Conservation (phyloP, 1,139 yeast species). For the Magnusiomyces ingens region DNA sequence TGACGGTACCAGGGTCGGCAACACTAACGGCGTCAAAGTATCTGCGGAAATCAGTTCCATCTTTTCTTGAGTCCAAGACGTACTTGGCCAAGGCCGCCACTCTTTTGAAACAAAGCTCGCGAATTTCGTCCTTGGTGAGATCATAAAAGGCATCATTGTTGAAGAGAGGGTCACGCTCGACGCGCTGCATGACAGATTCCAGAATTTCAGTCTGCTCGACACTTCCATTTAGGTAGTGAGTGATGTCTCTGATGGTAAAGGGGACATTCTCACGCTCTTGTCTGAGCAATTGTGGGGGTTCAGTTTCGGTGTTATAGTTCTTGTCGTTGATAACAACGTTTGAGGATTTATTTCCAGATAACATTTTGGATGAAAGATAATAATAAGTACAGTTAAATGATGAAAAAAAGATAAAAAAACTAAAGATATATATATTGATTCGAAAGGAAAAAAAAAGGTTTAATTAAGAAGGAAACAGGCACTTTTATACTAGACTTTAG, state of each 20-base stretch:
- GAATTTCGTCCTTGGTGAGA: conserved; percentile 40
- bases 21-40: conserved; percentile 37
- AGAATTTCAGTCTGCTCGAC: conserved; percentile 38
- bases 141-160: conserved; percentile 44
- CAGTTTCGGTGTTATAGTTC: conserved; percentile 21
- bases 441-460: too few species aligned
- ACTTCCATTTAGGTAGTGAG: conserved; percentile 45
- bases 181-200: conserved; percentile 39
- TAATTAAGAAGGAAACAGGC: too few species aligned
- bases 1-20: conserved; percentile 52
- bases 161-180: conserved; percentile 47
- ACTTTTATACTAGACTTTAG: too few species aligned
- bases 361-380: background rate
- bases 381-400: too few species aligned
- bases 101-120: conserved; percentile 44
- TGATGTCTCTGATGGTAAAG: conserved; percentile 38
- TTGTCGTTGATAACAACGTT: conserved; percentile 28
- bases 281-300: conserved; percentile 22
- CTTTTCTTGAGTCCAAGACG: conserved; percentile 32
- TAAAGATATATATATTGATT: too few species aligned
- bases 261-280: conserved; percentile 40
- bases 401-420: background rate
- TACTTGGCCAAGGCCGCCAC: conserved; percentile 40
- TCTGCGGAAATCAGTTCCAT: conserved; percentile 17
- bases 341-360: conserved; percentile 22